Percentiles rank a stretch among this genome's conserved stretches.
Conservation (phyloP, 2,329 filamentous ascomycete genomes). For the Cladobotryum protrusum region DNA sequence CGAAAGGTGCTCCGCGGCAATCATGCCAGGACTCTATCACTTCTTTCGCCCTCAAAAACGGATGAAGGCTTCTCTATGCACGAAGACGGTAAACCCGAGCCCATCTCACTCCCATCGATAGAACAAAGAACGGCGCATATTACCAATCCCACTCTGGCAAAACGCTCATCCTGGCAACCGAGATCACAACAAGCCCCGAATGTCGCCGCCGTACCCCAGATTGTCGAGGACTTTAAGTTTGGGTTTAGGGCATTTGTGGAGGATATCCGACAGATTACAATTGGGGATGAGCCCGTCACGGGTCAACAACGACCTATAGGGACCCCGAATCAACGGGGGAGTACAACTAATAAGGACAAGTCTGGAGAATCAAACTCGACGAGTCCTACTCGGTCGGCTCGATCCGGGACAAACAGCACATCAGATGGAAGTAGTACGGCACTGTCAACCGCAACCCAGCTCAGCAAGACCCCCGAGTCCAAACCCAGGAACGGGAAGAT, state of each 20-base stretch:
- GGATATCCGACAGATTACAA: conserved; percentile 89
- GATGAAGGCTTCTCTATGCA: conserved; percentile 37
- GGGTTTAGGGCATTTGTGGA: conserved; percentile 93
- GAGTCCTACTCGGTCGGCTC: conserved; percentile 34
- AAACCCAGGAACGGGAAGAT: conserved; percentile 34
- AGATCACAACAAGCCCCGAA: conserved; percentile 29
- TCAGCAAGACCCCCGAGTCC: conserved; percentile 23
- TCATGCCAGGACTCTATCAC: conserved; percentile 62
- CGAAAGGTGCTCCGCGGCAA: conserved; percentile 64
- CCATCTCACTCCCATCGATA: conserved; percentile 20
- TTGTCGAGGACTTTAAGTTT: conserved; percentile 82
- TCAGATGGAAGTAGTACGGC: conserved; percentile 32
- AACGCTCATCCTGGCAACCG: conserved; percentile 56
- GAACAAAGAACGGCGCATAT: conserved; percentile 29
- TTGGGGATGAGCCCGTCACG: conserved; percentile 82
- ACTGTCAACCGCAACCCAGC: conserved; percentile 26
- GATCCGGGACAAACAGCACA: conserved; percentile 37
- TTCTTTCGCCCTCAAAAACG: conserved; percentile 65
- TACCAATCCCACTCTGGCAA: conserved; percentile 37
- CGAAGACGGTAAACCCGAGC: conserved; percentile 31
- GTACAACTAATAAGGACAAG: conserved; percentile 12
- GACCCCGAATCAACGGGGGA: conserved; percentile 23
- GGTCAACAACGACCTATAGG: conserved; percentile 34
- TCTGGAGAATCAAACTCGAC: conserved; percentile 40
- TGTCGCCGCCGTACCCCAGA: conserved; percentile 53